phyloP scores from a whole-genome alignment of 371 early-diverging fungal species.

The Circinella umbellata region DNA sequence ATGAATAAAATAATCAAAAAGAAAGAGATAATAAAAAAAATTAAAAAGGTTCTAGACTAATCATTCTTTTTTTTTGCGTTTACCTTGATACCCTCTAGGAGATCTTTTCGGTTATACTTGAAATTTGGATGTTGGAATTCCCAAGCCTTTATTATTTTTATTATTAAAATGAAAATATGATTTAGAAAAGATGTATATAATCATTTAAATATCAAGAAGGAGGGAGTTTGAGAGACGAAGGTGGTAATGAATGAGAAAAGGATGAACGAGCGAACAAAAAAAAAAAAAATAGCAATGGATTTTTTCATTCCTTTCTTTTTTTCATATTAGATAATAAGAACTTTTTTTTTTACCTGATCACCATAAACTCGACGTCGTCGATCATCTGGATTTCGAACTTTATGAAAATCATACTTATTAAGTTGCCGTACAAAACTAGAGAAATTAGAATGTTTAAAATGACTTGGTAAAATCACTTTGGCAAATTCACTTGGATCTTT shows the following conservation, averaged over 20 bases:
- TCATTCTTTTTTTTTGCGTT: not conserved
- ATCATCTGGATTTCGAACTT: constrained; percentile 68
- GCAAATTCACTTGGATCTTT: constrained; percentile 77
- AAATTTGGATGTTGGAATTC: constrained; percentile 82
- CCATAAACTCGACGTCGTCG: constrained; percentile 65
- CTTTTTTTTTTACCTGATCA: constrained; percentile 53
- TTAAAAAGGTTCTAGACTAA: not conserved
- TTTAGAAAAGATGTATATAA: no score
- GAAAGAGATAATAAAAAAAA: not conserved
- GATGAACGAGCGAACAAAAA: not conserved
- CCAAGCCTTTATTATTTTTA: constrained; percentile 56
- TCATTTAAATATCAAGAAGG: no score
- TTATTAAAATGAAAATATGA: not conserved
- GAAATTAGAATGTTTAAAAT: constrained; percentile 94
- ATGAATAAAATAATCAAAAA: no score
- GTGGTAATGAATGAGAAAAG: not conserved
- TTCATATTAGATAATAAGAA: no score
- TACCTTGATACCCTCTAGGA: constrained; percentile 65
- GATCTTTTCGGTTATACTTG: constrained; percentile 61
- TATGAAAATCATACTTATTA: constrained; percentile 95
- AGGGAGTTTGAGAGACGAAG: no score
- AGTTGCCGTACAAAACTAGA: constrained; percentile 95
- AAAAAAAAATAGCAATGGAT: no score
- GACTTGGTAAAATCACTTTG: constrained; percentile 75
- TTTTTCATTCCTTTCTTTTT: no score